phyloP scores from a whole-genome alignment of 148 eudicot species.

The Chenopodium formosanum region DNA sequence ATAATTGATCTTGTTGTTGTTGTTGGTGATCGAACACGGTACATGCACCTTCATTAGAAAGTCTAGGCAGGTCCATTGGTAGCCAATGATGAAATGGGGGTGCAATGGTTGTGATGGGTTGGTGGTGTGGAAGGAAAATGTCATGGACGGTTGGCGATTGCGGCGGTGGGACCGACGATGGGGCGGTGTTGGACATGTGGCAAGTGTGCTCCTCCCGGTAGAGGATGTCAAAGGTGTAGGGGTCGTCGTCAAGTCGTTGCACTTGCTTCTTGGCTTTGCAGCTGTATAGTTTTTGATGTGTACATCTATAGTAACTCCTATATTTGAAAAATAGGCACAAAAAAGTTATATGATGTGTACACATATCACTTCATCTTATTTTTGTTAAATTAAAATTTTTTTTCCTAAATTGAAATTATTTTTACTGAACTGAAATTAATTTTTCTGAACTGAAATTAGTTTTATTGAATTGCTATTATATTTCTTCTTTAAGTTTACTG shows the following conservation, averaged over 20 bases:
- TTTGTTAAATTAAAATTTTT: no score
- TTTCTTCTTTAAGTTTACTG: no score
- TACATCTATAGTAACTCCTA: slow-evolving; percentile 88
- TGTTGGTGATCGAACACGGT: neutral
- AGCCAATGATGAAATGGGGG: slow-evolving; percentile 29
- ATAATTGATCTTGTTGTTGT: neutral
- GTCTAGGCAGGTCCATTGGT: slow-evolving; percentile 30
- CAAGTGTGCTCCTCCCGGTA: slow-evolving; percentile 76
- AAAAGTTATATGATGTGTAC: no score
- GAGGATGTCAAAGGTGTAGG: slow-evolving; percentile 55
- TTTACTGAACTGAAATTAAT: no score
- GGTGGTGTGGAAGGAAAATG: slow-evolving; percentile 8
- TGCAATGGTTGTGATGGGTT: slow-evolving; percentile 1
- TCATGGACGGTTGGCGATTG: neutral
- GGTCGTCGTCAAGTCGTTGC: slow-evolving; percentile 66
- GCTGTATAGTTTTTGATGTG: slow-evolving; percentile 65
- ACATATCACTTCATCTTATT: no score
- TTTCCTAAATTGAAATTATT: no score
- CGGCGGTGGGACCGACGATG: slow-evolving; percentile 39
- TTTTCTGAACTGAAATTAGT: no score
- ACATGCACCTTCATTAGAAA: slow-evolving; percentile 17
- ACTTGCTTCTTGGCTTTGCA: slow-evolving; percentile 90
- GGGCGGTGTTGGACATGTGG: slow-evolving; percentile 69
- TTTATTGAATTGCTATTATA: no score
- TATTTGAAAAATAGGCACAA: neutral